Evolutionary conservation across 2,329 filamentous ascomycete genomes (phyloP), one percentile per base, ranked within the genome.

Genomic region (Cladosporium sp.): DNA sequence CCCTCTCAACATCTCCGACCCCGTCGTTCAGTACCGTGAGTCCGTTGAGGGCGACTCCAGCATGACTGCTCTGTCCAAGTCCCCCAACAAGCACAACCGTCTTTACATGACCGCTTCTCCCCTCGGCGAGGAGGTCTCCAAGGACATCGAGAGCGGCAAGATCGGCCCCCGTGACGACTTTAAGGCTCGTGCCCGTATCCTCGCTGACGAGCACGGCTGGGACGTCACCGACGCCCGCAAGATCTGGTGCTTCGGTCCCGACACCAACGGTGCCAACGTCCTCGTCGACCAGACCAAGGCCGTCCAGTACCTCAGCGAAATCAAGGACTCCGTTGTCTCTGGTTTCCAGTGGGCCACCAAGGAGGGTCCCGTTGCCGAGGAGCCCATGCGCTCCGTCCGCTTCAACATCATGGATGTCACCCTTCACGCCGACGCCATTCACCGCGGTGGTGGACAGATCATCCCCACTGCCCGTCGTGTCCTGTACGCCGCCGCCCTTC

Each of bases 61-160:
- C 83, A 97, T 97, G 69, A 95, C 89, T 69, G 93, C 93, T 64
- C 82, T 99, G 68, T 97, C 93, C 76, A 99, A 99, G 83, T 99
- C 93, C 43, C 93, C 93, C 80, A 99, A 99, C 88, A 99, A 99
- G 89, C 93, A 99, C 88, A 99, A 99, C 84, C 92, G 93, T 90
- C 83, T 99, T 56, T 99, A 97, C 82, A 85, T 99, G 78, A 83
- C 82, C 74, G 93, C 93, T 60, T 79, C 90, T 77, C 93, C 93
- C 65, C 81, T 99, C 51, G 83, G 83, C 40, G 93, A 99, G 83
- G 93, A 97, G 65, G 86, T 99, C 55, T 81, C 88, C 65, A 83
- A 84, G 69, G 88, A 87, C 68, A 99, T 99, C 61, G 93, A 99
- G 80, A 61, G 70, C 50, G 93, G 93, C 80, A 93, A 90, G 82